Percentiles rank a stretch among this genome's conserved stretches.
Evolutionary conservation across 768 basidiomycete genomes (phyloP).

Genomic region (Phanerochaete sordida): DNA sequence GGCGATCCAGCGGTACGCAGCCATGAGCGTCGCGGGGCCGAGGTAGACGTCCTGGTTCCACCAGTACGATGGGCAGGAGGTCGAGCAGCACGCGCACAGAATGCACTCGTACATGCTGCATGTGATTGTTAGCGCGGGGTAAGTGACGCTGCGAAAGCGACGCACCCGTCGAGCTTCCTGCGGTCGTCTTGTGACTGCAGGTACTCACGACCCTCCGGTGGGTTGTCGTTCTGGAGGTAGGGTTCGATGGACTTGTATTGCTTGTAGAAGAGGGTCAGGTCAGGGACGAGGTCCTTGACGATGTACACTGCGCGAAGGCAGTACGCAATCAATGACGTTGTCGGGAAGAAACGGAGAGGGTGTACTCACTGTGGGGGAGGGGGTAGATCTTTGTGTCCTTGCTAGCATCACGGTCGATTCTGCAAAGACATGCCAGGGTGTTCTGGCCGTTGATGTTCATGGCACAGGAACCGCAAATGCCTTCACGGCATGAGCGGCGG

Average conservation of each 20-base stretch:
- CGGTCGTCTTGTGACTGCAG: slow-evolving; percentile 90
- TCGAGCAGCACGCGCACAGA: slow-evolving; percentile 95
- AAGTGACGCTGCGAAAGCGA: slow-evolving; percentile 21
- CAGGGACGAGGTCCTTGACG: slow-evolving; percentile 97
- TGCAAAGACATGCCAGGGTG: slow-evolving; percentile 95
- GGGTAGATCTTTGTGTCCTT: slow-evolving; percentile 94
- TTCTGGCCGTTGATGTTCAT: slow-evolving; percentile 99
- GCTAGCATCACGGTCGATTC: slow-evolving; percentile 73
- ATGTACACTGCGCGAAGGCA: slow-evolving; percentile 80
- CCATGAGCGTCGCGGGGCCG: slow-evolving; percentile 95
- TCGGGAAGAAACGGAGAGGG: neutral
- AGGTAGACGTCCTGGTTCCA: slow-evolving; percentile 99
- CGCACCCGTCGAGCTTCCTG: slow-evolving; percentile 76
- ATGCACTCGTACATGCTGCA: slow-evolving; percentile 97
- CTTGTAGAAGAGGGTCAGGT: slow-evolving; percentile 92
- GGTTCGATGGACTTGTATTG: slow-evolving; percentile 99
- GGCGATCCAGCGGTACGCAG: slow-evolving; percentile 97
- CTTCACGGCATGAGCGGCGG: slow-evolving; percentile 88
- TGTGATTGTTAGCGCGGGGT: neutral
- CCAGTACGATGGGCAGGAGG: slow-evolving; percentile 97
- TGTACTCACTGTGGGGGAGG: slow-evolving; percentile 85
- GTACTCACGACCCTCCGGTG: slow-evolving; percentile 80
- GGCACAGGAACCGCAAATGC: slow-evolving; percentile 97
- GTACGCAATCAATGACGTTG: neutral
- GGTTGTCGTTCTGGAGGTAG: slow-evolving; percentile 91